Conservation (phyloP, 2,329 filamentous ascomycete genomes). For the Didymella keratinophila region DNA sequence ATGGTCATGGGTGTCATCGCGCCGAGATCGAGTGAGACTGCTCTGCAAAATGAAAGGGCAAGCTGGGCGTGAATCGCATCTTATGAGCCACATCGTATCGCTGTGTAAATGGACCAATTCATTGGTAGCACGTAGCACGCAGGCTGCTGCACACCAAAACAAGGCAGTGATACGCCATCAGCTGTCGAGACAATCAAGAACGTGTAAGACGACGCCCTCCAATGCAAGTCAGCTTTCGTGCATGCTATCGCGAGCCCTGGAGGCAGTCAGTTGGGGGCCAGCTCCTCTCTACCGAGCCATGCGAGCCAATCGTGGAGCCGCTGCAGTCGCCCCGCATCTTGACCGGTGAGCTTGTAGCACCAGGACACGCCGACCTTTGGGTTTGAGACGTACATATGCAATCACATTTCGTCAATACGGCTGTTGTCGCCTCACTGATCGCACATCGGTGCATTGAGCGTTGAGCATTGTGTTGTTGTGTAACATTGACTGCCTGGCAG, state of each 20-base stretch:
- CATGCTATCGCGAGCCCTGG: constrained; percentile 3
- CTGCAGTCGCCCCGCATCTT: constrained; percentile 10
- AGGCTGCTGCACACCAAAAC: neutral
- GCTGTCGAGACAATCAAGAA: neutral
- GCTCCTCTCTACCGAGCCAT: constrained; percentile 1
- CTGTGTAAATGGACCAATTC: neutral
- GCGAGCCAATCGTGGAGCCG: constrained; percentile 1
- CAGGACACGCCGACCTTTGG: neutral
- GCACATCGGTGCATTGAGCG: neutral
- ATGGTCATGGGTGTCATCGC: constrained; percentile 23
- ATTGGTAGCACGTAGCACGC: constrained; percentile 16
- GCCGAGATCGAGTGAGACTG: neutral
- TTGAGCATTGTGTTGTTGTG: neutral
- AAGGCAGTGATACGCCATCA: constrained; percentile 1
- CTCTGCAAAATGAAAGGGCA: neutral
- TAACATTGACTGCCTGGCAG: neutral
- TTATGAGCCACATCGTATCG: constrained; percentile 2
- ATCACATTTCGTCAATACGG: constrained; percentile 1
- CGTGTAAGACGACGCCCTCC: neutral
- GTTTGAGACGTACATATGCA: constrained; percentile 3
- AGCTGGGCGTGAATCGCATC: neutral
- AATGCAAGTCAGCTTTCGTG: constrained; percentile 5
- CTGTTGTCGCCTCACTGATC: constrained; percentile 6
- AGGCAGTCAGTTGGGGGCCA: constrained; percentile 4
- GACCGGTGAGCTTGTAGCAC: constrained; percentile 18